Evolutionary conservation across 352 stramenopile species (phyloP).

Genomic region (Phytopythium boreale): DNA sequence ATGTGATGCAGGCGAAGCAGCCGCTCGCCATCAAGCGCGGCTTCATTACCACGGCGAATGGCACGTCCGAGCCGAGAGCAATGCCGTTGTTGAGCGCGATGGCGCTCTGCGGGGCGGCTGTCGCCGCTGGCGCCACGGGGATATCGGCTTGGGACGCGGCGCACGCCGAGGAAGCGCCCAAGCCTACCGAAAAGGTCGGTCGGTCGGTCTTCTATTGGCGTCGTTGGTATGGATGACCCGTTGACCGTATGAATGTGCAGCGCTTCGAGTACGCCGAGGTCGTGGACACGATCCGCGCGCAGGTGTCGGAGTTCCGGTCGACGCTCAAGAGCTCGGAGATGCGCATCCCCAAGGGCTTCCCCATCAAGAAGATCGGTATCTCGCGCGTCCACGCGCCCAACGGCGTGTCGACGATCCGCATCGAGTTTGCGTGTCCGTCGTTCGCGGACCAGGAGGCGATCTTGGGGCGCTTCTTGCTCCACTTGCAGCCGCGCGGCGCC

Average conservation of each 20-base stretch:
- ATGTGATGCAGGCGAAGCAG: not conserved
- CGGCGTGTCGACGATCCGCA: constrained; percentile 79
- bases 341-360: constrained; percentile 70
- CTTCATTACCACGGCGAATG: not conserved
- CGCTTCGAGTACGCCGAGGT: constrained; percentile 59
- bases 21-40: not conserved
- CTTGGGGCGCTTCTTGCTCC: constrained; percentile 60
- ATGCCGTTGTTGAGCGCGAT: not conserved
- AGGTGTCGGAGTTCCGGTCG: constrained; percentile 74
- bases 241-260: constrained; percentile 21
- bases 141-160: constrained; percentile 7
- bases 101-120: constrained; percentile 16
- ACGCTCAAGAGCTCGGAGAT: constrained; percentile 72
- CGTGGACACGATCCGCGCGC: constrained; percentile 64
- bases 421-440: constrained; percentile 74
- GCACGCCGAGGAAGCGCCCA: constrained; percentile 18
- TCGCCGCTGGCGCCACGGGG: constrained; percentile 10
- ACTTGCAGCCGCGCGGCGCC: constrained; percentile 34
- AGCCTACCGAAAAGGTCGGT: constrained; percentile 35
- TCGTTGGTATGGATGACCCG: not conserved
- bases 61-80: not conserved
- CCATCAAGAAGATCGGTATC: constrained; percentile 82
- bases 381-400: constrained; percentile 77
- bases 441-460: constrained; percentile 79
- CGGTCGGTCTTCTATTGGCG: not conserved